Percentiles rank a stretch among this genome's conserved stretches.
Conservation (phyloP, 2,329 filamentous ascomycete species). For the Exserohilum rostratum region DNA sequence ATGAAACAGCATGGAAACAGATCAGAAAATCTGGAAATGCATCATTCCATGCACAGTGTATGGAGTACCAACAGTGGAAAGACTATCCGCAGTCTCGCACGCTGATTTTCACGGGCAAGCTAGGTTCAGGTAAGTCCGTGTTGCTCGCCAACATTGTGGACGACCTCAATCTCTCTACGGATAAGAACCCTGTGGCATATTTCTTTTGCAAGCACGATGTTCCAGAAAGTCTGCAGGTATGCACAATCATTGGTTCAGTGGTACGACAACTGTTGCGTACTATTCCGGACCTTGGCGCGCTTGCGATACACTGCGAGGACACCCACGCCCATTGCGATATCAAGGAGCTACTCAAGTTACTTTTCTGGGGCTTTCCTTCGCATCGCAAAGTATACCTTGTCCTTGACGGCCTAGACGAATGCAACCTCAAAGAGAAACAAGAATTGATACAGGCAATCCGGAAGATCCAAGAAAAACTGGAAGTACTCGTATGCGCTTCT, state of each 20-base stretch:
- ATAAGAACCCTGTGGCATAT: slow-evolving; percentile 23
- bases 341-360: slow-evolving; percentile 24
- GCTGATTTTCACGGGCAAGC: slow-evolving; percentile 48
- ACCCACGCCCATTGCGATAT: slow-evolving; percentile 8
- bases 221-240: slow-evolving; percentile 28
- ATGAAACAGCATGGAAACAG: slow-evolving; percentile 52
- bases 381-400: slow-evolving; percentile 37
- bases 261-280: slow-evolving; percentile 47
- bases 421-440: slow-evolving; percentile 19
- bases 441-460: slow-evolving; percentile 22
- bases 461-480: slow-evolving; percentile 27
- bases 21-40: slow-evolving; percentile 50
- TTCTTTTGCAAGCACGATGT: slow-evolving; percentile 39
- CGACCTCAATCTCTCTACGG: slow-evolving; percentile 20
- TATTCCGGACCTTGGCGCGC: slow-evolving; percentile 24
- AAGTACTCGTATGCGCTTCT: slow-evolving; percentile 33
- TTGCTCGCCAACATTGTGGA: slow-evolving; percentile 53
- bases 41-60: slow-evolving; percentile 22
- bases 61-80: slow-evolving; percentile 41
- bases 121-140: slow-evolving; percentile 56
- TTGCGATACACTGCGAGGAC: slow-evolving; percentile 10
- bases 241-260: slow-evolving; percentile 32
- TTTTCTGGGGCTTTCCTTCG: slow-evolving; percentile 23
- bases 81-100: slow-evolving; percentile 28
- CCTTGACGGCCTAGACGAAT: slow-evolving; percentile 47